Base-by-base conservation (phyloP, 2,329 filamentous ascomycete genomes). In the Penicillium sp. region DNA sequence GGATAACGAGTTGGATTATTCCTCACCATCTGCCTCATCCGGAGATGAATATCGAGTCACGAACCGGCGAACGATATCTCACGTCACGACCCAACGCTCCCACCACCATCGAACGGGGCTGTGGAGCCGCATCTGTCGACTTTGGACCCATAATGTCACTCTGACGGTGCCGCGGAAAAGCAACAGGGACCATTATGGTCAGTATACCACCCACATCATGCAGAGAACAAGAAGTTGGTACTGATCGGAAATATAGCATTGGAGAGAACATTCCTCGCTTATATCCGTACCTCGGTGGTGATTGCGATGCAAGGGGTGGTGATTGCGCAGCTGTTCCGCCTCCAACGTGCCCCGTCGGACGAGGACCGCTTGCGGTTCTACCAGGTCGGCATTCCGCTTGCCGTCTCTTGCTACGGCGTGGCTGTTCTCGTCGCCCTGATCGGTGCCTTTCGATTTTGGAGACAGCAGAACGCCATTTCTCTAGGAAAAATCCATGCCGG, bases 221-320 rank as follows among this genome's bases (percentile, higher is more conserved):
- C 16, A 39, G 35, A 39, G 3, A 6, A 47, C 21, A 3, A 2
- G 3, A 31, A 13, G 29, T 16, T 4, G 19, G 3, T 31, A 52
- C 26, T 48, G 33, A 35, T 26, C 42, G 16, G 21, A 6, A 6
- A 13, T 35, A 1, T 65, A 91, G 89, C 89, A 37, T 82, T 91
- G 54, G 88, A 92, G 73, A 80, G 89, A 55, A 92, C 89, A 19
- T 92, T 88, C 68, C 82, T 92, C 19, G 87, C 82, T 29, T 91
- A 91, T 71, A 80, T 91, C 29, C 84, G 89, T 21, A 91, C 88
- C 1, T 90, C 87, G 0, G 74, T 89, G 37, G 80, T 83, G n/a
- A 78, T 91, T 39, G 86, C 87, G 14, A 87, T 90, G 75, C 76
- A 86, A 21, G 87, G 88, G 19, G 83, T 88, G 3, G 65, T 85